These are phyloP conservation scores for Graphilbum fragrans DNA, from an alignment of 2,329 filamentous ascomycete genomes.

Conservation along the genomic window DNA sequence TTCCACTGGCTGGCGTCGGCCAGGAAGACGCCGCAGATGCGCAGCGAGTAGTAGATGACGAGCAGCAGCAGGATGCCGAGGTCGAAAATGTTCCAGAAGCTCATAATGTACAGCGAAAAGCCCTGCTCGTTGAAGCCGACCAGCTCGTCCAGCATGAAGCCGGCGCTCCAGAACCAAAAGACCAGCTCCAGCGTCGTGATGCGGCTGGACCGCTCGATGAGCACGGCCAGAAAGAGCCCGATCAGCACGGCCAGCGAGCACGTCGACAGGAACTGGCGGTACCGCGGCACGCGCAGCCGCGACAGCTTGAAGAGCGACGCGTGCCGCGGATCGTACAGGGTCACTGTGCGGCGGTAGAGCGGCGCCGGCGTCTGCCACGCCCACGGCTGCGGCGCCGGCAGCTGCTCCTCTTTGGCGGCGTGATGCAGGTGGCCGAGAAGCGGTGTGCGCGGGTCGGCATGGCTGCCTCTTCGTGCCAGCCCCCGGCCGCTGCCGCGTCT, in stretches of 20 bases:
- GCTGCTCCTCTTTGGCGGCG: constrained; percentile 5
- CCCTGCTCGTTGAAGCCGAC: constrained; percentile 96
- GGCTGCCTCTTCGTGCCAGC: constrained; percentile 13
- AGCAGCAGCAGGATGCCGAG: constrained; percentile 78
- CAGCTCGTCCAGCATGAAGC: constrained; percentile 92
- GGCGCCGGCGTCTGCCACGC: neutral
- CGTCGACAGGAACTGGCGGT: constrained; percentile 82
- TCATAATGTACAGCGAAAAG: constrained; percentile 93
- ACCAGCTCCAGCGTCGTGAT: constrained; percentile 79
- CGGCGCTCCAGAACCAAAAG: constrained; percentile 97
- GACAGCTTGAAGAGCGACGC: constrained; percentile 89
- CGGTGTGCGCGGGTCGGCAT: constrained; percentile 35
- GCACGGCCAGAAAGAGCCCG: constrained; percentile 72
- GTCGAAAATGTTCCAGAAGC: constrained; percentile 95
- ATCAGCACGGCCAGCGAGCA: constrained; percentile 77
- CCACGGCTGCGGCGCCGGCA: constrained; percentile 9
- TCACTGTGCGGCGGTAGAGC: constrained; percentile 58
- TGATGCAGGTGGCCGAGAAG: constrained; percentile 24
- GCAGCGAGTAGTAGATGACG: constrained; percentile 79
- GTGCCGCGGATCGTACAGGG: constrained; percentile 79
- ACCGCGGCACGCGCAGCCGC: constrained; percentile 77
- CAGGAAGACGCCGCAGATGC: constrained; percentile 76
- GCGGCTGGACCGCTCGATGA: constrained; percentile 59
- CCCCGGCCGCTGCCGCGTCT: neutral
- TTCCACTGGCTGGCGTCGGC: constrained; percentile 65